Evolutionary conservation across 2,329 filamentous ascomycete species (phyloP), one percentile per base, ranked within the genome.

Genomic region (Xylaria digitata): DNA sequence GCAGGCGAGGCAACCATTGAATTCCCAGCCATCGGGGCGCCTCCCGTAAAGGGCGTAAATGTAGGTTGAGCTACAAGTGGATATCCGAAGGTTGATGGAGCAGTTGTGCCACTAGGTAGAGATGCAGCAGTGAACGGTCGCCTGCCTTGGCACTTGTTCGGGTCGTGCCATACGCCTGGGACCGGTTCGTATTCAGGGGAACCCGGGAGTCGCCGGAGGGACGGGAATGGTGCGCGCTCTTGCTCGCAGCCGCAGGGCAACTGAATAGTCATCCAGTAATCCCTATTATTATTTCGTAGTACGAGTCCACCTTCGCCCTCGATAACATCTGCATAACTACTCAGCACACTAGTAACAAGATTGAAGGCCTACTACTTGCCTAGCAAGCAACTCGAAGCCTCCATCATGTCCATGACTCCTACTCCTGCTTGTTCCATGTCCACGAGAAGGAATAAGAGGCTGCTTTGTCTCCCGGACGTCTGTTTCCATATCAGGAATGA

Each of bases 401-500:
- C 9, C 26, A 15, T 15, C 15, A 60, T 15, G 26, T 42, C 17
- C 5, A 21, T 7, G 1, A 3, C 21, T 37, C 37, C 7, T n/a
- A 42, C 8, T 37, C 45, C 7, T 23, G 48, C 8, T 37, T 53
- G 40, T 34, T 49, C 49, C 55, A 65, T 60, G 42, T 60, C 62
- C 3, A 65, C 48, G 23, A 65, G 30, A 6, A 65, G 7, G 30
- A 60, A 64, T 6, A 23, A 53, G 23, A 46, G 54, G 37, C 17
- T 17, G 2, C 11, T 19, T 11, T 40, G 37, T 8, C 6, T 43
- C 2, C 0, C 1, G 6, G 3, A 7, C 1, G 0, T 17, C 13
- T 58, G 61, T 17, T 17, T 46, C 62, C 62, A 65, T 15, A 60
- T 60, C 19, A 48, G 55, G 48, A 59, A 65, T 3, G 62, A 49